Evolutionary conservation across 1,139 yeast species (phyloP), one percentile per base, ranked within the genome.

Genomic region (Debaryomyces subglobosus): DNA sequence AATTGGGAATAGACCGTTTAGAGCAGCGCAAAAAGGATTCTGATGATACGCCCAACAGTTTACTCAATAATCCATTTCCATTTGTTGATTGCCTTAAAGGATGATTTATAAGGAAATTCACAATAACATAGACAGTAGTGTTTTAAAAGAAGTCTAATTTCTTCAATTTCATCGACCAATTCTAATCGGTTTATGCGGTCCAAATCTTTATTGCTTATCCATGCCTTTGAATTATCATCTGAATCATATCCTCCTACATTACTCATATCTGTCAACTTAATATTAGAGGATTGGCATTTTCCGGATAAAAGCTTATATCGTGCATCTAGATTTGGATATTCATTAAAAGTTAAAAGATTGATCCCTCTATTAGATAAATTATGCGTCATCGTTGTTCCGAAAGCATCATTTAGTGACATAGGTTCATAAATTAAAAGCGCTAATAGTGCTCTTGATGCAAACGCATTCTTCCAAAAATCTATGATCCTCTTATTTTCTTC

Each of bases 161-260:
- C 99, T 67, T 94, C 99, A 12, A 90, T 69, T 64, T 94, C 99
- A 67, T 94, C 99, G 35, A 94, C 72, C 56, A 91, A 74, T 62
- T 94, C 98, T 44, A 92, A 72, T 27, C 69, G 63, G 48, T 81
- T 77, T 1, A 91, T 75, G 32, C 96, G 67, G 15, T 58, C 58
- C 43, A 71, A 64, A 43, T 88, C 96, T 0, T 60, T 62, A 0
- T 49, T 53, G 4, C 65, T 54, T 0, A 86, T 65, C 86, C 92
- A 84, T 1, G 60, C 47, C 8, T 53, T 47, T 1, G 43, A 32
- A 4, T 43, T 16, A 5, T 38, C 27, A 4, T 45, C 45, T 23
- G 70, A 64, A 36, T 79, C 78, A 44, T 77, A 71, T 15, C 83
- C 81, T 32, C 84, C 82, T 9, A 88, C 71, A 49, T 68, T 77